Base-by-base conservation (phyloP, 1,139 yeast species). In the Blastobotrys arbuscula region DNA sequence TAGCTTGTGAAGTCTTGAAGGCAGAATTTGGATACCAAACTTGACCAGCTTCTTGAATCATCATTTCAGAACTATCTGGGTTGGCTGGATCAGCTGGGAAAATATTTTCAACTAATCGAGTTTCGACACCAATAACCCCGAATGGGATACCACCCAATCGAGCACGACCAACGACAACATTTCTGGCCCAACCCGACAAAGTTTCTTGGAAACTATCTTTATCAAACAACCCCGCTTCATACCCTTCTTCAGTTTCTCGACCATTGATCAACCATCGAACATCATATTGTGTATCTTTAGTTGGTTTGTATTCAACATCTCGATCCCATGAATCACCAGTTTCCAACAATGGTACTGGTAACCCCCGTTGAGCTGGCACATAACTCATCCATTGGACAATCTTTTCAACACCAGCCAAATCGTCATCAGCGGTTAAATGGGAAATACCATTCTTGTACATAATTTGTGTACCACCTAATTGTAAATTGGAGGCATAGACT, bases 11-110 rank as follows among this genome's bases (percentile, higher is more conserved):
- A 49, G 98, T 92, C 79, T 92, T 92, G 78, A 87, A 92, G 15
- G 98, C 98, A 54, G 96, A 86, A 74, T 92, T 94, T 60, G 98
- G 98, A 75, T 89, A 88, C 98, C 98, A 92, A 58, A 92, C 98
- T 75, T 89, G 97, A 67, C 98, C 98, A 55, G 98, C 97, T 71
- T 92, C 98, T 70, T 87, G 95, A 53, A 88, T 72, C 67, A 84
- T 73, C 58, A 80, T 72, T 71, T 92, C 98, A 44, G 95, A 87
- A 26, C 97, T 89, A 49, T 80, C 89, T 45, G 96, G 96, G 70
- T 92, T 92, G 38, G 98, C 98, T 45, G 98, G 98, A 66, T 92
- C 98, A 40, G 98, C 98, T 47, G 98, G 98, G 55, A 79, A 71
- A 62, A 88, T 72, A 71, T 90, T 92, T 61, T 94, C 97, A 56